Evolutionary conservation across 805 yeast genomes (phyloP), one percentile per base, ranked within the genome.

Genomic region (Schwanniomyces vanrijiae): DNA sequence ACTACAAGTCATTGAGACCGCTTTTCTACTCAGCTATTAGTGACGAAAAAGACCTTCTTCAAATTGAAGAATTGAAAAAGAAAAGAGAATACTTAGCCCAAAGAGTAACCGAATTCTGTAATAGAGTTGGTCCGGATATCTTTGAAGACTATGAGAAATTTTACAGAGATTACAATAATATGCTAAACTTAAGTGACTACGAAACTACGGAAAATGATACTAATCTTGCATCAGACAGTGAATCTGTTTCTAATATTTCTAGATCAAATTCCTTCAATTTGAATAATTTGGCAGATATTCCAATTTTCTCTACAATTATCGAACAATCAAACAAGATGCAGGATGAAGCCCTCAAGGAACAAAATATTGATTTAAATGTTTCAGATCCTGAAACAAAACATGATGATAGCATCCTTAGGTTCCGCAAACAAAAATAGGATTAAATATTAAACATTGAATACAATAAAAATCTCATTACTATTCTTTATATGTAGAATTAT

Each of bases 1-100:
- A 66, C 45, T 71, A 70, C 57, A 70, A 69, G 45, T 66, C 75
- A 4, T 60, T 72, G 46, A 58, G 55, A 40, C 77, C 77, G 6
- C 57, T 72, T 25, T 60, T 69, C 28, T 58, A 66, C 43, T 61
- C 74, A 21, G 49, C 69, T 25, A 35, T 69, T 7, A 64, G 64
- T 56, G 60, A 56, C 29, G 62, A 61, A 44, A 53, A 49, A 8
- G 66, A 66, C 39, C 45, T 56, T 29, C 47, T 57, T n/a, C 75
- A 70, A 48, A 60, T 71, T 25, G 64, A 59, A 29, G 55, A 58
- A 22, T 59, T 72, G 51, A 64, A 69, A 47, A 40, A 55, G 33
- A 60, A 55, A 24, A 51, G 77, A 21, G 40, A 47, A 10, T 55
- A 53, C 25, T 60, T 72, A 44, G 54, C 69, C 4, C 46, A 42